These are phyloP conservation scores for Filobasidium floriforme DNA, from an alignment of 768 basidiomycete genomes.

Conservation along the genomic window DNA sequence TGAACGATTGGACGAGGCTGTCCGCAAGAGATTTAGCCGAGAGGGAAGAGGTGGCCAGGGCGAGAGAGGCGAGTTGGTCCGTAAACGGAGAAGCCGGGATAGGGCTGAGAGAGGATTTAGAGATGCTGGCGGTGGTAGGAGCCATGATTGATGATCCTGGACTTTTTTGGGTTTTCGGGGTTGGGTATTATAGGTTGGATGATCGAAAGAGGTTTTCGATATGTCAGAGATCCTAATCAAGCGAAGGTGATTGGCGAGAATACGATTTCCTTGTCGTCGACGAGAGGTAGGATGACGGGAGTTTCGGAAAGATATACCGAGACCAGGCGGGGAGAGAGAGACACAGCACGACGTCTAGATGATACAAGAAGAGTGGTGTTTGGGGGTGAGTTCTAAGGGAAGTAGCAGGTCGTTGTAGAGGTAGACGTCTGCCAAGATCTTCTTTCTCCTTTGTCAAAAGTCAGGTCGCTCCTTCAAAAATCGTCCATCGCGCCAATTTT, in stretches of 20 bases:
- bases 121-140: constrained; percentile 9
- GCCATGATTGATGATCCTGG: constrained; percentile 16
- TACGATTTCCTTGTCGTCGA: too few relatives aligned
- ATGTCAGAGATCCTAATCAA: not conserved
- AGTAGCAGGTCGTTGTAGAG: too few relatives aligned
- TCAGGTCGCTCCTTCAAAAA: too few relatives aligned
- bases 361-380: too few relatives aligned
- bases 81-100: constrained; percentile 35
- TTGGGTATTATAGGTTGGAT: not conserved
- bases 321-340: too few relatives aligned
- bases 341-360: too few relatives aligned
- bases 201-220: not conserved
- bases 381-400: too few relatives aligned
- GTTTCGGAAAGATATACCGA: too few relatives aligned
- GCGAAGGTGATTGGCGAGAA: constrained; percentile 1
- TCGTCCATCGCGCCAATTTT: too few relatives aligned
- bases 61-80: constrained; percentile 34
- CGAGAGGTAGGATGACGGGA: too few relatives aligned
- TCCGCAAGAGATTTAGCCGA: constrained; percentile 44
- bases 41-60: constrained; percentile 37
- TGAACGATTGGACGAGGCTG: constrained; percentile 35
- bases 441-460: too few relatives aligned
- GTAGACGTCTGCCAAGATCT: too few relatives aligned
- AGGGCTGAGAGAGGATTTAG: constrained; percentile 27
- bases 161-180: not conserved